Evolutionary conservation across 2,329 filamentous ascomycete species (phyloP), one percentile per base, ranked within the genome.

Genomic region (Trichophyton rubrum): DNA sequence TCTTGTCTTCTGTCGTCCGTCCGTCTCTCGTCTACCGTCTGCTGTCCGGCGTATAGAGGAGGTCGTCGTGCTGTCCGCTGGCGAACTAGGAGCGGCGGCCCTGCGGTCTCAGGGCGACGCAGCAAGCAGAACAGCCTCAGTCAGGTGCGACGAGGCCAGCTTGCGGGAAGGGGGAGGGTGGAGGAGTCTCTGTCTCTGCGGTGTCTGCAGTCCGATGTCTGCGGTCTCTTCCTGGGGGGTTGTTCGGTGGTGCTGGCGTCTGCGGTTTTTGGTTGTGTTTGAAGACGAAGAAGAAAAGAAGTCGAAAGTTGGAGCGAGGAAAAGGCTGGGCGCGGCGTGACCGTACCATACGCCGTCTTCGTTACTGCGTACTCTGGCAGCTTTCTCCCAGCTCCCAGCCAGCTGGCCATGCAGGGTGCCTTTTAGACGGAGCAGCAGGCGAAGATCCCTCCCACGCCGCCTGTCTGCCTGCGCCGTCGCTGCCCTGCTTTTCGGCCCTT

Each of bases 81-180:
- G 27, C 38, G 38, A n/a, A 41, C 15, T 41, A 17, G n/a, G 45
- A 53, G 56, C 56, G 15, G 24, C 38, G 41, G 41, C 8, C 20
- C 22, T 30, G 35, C 35, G 33, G 22, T 59, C 47, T 61, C 57
- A 55, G 62, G 40, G 6, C 57, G 58, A 57, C 41, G 59, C 24
- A 43, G 51, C 45, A 51, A 51, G 45, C 45, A 51, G 45, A 24
- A 27, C 45, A 27, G 45, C 45, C 45, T 27, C 45, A 3, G 45
- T 51, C 45, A 51, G 45, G 45, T 51, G 3, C 20, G 45, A 51
- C 45, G 45, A 51, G 45, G 45, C 11, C 45, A 30, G 45, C 45
- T 51, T 51, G 45, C 45, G 45, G 13, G 20, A n/a, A n/a, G n/a
- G n/a, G n/a, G n/a, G n/a, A n/a, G n/a, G n/a, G 40, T n/a, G 40